Base-by-base conservation (phyloP, 1,139 yeast species). In the Candida glucosophila region DNA sequence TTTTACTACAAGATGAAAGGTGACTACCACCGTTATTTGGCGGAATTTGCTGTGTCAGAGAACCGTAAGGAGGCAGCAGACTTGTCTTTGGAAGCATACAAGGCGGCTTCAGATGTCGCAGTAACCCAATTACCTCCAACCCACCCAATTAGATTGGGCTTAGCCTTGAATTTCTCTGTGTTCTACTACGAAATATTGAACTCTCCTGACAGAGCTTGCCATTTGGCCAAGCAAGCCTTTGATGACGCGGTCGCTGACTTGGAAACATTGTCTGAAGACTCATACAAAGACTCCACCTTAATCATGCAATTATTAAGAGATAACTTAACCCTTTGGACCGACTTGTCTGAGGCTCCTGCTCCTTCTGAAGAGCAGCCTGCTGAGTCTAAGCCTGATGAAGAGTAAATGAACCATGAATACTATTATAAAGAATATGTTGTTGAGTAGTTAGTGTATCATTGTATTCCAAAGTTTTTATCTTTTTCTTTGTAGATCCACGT, bases 1-100 rank as follows among this genome's bases (percentile, higher is more conserved):
- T 90, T 90, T 64, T 90, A 90, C 73, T 86, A 83, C 69, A 90
- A 90, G 77, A 90, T 90, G 97, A 88, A 90, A 73, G 98, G 97
- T 67, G 98, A 90, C 61, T 90, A 90, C 73, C 95, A 88, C 72
- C 94, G 98, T 67, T 90, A 90, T 63, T 74, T 90, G 64, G 97
- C 97, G 38, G 98, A 90, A 67, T 90, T 90, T 52, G 92, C 96
- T 37, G 70, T 76, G 43, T 76, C 85, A 41, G 95, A 85, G 45
- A 81, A 82, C 66, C 82, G 96, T 55, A 83, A 85, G 57, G 86
- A 73, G 40, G 93, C 95, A 37, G 93, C 97, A 29, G 90, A 82
- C 49, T 72, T 80, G 43, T 88, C 97, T 24, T 75, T 86, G 54
- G 94, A 85, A 57, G 92, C 96, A 40, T 90, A 90, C 72, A 82